Conservation (phyloP, 2,329 filamentous ascomycete species). For the Alternaria sp. region DNA sequence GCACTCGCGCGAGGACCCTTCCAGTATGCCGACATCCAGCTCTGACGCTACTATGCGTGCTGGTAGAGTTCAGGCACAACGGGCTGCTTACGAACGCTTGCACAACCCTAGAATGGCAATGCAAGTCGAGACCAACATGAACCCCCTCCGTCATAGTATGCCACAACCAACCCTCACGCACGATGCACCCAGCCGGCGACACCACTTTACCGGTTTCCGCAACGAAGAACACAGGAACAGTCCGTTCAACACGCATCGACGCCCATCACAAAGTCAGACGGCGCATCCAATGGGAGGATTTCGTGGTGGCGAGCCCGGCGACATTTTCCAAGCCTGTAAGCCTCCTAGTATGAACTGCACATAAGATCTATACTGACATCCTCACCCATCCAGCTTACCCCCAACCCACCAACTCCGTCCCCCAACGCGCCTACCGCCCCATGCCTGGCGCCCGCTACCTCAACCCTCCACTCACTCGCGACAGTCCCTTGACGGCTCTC, state of each 20-base stretch:
- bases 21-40: conserved; percentile 9
- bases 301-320: no score
- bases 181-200: conserved; percentile 23
- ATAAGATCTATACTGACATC: background rate
- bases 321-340: conserved; percentile 4
- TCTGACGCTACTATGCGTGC: background rate
- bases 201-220: conserved; percentile 8
- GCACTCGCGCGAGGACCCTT: conserved; percentile 36
- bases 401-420: conserved; percentile 3
- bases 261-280: background rate
- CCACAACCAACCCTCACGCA: conserved; percentile 19
- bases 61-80: conserved; percentile 26
- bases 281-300: no score
- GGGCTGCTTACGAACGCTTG: conserved; percentile 26
- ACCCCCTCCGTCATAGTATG: conserved; percentile 18
- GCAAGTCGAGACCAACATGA: conserved; percentile 6
- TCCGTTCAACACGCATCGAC: conserved; percentile 2
- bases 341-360: background rate
- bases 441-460: conserved; percentile 2
- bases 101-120: conserved; percentile 10
- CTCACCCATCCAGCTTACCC: background rate
- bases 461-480: conserved; percentile 3
- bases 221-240: conserved; percentile 19
- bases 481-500: conserved; percentile 11
- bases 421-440: conserved; percentile 2